Conservation (phyloP, 2,329 filamentous ascomycete genomes). For the Beauveria sp. region DNA sequence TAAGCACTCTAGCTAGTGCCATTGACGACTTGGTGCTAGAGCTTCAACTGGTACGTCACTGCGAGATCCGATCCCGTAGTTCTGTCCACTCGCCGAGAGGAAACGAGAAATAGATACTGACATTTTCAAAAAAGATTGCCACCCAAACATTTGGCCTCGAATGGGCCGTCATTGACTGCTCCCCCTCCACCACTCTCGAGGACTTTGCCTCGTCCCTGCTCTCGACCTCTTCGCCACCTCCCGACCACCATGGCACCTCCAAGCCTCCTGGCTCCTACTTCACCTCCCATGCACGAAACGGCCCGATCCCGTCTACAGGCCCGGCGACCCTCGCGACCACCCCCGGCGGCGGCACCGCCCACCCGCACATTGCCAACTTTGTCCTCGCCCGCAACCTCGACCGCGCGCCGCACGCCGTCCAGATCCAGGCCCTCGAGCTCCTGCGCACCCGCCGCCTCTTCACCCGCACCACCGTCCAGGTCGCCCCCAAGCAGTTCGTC, state of each 20-base stretch:
- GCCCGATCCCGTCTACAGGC: neutral
- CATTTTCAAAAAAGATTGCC: slow-evolving; percentile 43
- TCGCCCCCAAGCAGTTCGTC: slow-evolving; percentile 69
- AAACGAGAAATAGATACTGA: neutral
- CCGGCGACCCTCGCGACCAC: slow-evolving; percentile 11
- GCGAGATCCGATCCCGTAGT: too few relatives aligned
- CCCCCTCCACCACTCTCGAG: slow-evolving; percentile 65
- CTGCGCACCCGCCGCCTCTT: slow-evolving; percentile 73
- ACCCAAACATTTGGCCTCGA: slow-evolving; percentile 65
- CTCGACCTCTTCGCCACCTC: slow-evolving; percentile 18
- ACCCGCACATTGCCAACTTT: slow-evolving; percentile 63
- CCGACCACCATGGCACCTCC: slow-evolving; percentile 16
- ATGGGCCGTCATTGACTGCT: slow-evolving; percentile 65
- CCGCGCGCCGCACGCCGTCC: slow-evolving; percentile 62
- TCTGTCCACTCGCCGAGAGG: neutral
- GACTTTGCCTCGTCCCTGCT: slow-evolving; percentile 71
- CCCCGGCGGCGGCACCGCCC: neutral
- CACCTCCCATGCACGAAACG: slow-evolving; percentile 12
- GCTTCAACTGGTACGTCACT: slow-evolving; percentile 52
- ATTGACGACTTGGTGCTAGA: slow-evolving; percentile 67
- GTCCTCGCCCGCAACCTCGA: slow-evolving; percentile 78
- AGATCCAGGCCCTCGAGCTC: slow-evolving; percentile 73
- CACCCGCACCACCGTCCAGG: slow-evolving; percentile 65
- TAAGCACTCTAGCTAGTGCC: slow-evolving; percentile 59
- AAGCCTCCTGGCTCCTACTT: slow-evolving; percentile 24